Evolutionary conservation across 2,329 filamentous ascomycete species (phyloP), one percentile per base, ranked within the genome.

Genomic region (Fusarium pseudoanthophilum): DNA sequence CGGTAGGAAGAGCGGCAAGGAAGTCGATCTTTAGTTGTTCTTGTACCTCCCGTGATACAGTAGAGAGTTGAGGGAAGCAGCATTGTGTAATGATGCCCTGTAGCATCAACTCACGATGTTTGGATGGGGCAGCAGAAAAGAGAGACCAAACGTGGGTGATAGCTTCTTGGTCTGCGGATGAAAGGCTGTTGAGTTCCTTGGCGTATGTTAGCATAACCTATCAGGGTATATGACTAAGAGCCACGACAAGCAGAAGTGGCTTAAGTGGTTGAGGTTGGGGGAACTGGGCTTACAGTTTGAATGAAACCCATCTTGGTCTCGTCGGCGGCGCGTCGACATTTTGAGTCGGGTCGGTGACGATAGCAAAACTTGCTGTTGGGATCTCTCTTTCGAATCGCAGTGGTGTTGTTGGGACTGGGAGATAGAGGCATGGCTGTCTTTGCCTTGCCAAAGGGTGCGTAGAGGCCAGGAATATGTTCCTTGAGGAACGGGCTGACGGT

Each of bases 11-110:
- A 11, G 95, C 95, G 39, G 92, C 90, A 56, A 99, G 86, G 80
- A 98, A 99, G 84, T 99, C 96, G 84, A 99, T 98, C 82, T 97
- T 96, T 79, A 99, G 95, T 71, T 98, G 92, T 74, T 98, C 95
- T 72, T 94, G 92, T 51, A 99, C 93, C 74, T 95, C 93, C 69
- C 94, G 91, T 4, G 95, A 96, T 64, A 99, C 92, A 75, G 93
- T 95, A 37, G 96, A 98, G 11, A 99, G 90, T 79, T 99, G 96
- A 3, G 96, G 95, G 79, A 99, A 98, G 84, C 96, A 99, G 82
- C 95, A 98, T 82, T 98, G 95, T 1, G 95, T 93, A 69, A 99
- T 91, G 78, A 99, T 95, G 75, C 96, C 96, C 81, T 97, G 95
- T 13, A 99, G 88, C 93, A 99, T 98, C 67, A 99, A 88, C 72